Evolutionary conservation across 2,329 filamentous ascomycete species (phyloP).

Genomic region (Epichloe coenophiala): DNA sequence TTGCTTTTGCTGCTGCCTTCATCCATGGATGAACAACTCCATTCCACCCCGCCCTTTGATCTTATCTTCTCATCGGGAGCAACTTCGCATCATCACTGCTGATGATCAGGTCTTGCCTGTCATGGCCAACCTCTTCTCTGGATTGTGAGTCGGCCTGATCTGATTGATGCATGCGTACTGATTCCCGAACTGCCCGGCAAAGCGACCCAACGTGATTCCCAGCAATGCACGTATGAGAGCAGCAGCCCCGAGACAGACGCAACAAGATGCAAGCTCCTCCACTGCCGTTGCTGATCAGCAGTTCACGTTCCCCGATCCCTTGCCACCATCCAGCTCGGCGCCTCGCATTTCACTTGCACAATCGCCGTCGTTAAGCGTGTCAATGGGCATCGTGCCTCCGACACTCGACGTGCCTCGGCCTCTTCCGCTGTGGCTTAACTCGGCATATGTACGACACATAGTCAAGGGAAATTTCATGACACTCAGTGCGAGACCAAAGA

Average conservation of each 20-base stretch:
- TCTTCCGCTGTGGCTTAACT: conserved; percentile 64
- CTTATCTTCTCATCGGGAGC: background rate
- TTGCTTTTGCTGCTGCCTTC: background rate
- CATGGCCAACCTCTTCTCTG: conserved; percentile 2
- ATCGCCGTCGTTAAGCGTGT: background rate
- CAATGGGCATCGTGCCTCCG: background rate
- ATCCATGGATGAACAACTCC: background rate
- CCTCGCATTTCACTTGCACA: background rate
- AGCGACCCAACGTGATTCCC: background rate
- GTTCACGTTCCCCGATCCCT: background rate
- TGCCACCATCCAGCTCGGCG: background rate
- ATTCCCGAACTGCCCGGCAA: background rate
- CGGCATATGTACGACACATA: conserved; percentile 66
- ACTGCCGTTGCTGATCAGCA: background rate
- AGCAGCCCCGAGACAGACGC: background rate
- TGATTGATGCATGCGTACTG: background rate
- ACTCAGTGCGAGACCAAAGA: conserved; percentile 83
- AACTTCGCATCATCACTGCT: background rate
- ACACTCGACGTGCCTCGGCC: conserved; percentile 33
- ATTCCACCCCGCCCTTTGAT: background rate
- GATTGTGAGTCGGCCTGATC: background rate
- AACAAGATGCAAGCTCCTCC: background rate
- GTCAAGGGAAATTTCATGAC: conserved; percentile 98
- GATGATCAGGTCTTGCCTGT: background rate
- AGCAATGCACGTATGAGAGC: conserved; percentile 2